phyloP scores from a whole-genome alignment of 192 early-diverging fungal species.

The Coemansia sp. region DNA sequence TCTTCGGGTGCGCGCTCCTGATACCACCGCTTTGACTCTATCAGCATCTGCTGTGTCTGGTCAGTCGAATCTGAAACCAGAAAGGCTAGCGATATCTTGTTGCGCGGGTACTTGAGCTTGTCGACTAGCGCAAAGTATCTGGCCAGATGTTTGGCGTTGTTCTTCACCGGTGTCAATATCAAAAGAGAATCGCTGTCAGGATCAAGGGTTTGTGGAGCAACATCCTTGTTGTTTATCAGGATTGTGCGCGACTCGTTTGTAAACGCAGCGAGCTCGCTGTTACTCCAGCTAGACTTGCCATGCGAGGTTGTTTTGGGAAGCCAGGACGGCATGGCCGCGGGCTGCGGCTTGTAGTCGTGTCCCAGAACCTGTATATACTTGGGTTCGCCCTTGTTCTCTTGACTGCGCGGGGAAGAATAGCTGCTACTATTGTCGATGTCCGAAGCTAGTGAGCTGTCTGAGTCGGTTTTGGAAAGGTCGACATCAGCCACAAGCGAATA shows the following conservation, averaged over 20 bases:
- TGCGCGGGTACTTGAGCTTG: conserved; percentile 58
- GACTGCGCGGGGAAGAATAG: neutral
- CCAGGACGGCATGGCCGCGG: conserved; percentile 38
- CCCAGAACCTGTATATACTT: conserved; percentile 39
- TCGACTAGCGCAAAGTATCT: conserved; percentile 60
- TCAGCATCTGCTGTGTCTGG: conserved; percentile 55
- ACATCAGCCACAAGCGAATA: neutral
- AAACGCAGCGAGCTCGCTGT: neutral
- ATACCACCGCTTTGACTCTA: conserved; percentile 42
- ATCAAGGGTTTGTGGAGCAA: conserved; percentile 24
- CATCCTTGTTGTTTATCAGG: conserved; percentile 25
- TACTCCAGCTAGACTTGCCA: neutral
- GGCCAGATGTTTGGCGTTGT: conserved; percentile 57
- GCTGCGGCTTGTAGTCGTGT: conserved; percentile 23
- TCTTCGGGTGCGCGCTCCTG: conserved; percentile 42
- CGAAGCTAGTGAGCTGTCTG: neutral
- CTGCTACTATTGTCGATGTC: neutral
- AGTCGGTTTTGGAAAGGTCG: neutral
- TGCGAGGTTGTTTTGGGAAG: conserved; percentile 15
- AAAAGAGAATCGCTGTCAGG: conserved; percentile 48
- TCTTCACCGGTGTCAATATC: conserved; percentile 67
- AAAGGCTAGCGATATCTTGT: conserved; percentile 65
- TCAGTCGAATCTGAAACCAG: conserved; percentile 63
- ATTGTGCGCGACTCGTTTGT: conserved; percentile 33
- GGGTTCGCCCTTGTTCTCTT: neutral